Base-by-base conservation (phyloP, 192 early-diverging fungal genomes). In the Phlyctochytrium planicorne region DNA sequence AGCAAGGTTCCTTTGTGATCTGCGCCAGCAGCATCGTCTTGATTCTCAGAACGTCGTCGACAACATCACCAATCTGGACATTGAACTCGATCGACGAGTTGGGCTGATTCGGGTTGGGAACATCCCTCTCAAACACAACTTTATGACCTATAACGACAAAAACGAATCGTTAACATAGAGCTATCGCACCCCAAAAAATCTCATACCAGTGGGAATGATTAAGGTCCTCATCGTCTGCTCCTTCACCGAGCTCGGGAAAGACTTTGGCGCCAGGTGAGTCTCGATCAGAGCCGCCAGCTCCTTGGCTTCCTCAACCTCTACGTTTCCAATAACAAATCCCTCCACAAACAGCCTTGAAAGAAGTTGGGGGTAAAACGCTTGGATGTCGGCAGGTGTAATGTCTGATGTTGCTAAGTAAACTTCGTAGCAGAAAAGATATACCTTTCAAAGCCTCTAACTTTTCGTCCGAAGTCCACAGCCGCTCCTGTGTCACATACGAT, bases 61-160 rank as follows among this genome's bases (percentile, higher is more conserved):
- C 80, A 30, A 84, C 81, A 68, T 86, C 81, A 1, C 95, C 94
- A 32, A 94, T 78, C 67, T 94, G 91, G 23, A 94, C 67, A 64
- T 89, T 91, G 75, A 92, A 85, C 56, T 95, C 93, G 34, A 96
- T 86, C 31, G 91, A 89, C 60, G 90, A 94, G 70, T 98, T 97
- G 36, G 94, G 74, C 72, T 98, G 91, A 52, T 89, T 80, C 24
- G 82, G 72, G 68, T 96, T 93, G 0, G 87, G 86, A 0, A 92
- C 88, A 25, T 57, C 36, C 4, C 60, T 34, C 40, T 40, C 12
- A 17, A 55, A 30, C 27, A 71, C 35, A 32, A 59, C 34, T 23
- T 65, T 60, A 16, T 34, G 14, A 29, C 63, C 63, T 62, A 27
- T 24, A 59, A 59, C 31, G 14, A 17, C 20, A 59, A 16, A 20